Conservation (phyloP, 2,329 filamentous ascomycete species). For the Ascochyta fabae region DNA sequence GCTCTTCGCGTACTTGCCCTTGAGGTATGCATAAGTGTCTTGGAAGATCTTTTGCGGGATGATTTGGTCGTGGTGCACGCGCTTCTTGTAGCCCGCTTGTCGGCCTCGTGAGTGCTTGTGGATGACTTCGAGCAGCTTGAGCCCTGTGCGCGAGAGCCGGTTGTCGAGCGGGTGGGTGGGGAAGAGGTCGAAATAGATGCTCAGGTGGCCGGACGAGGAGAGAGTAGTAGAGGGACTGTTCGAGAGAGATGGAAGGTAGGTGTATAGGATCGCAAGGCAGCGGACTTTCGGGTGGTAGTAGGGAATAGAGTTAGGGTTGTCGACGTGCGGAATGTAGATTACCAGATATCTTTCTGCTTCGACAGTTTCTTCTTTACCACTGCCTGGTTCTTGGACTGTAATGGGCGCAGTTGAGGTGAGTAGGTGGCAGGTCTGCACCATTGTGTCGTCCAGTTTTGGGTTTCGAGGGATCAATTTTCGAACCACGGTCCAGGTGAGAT, state of each 20-base stretch:
- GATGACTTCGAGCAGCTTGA: constrained; percentile 70
- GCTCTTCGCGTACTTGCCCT: constrained; percentile 74
- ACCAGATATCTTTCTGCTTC: constrained; percentile 62
- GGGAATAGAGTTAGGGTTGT: constrained; percentile 68
- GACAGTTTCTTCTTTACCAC: constrained; percentile 36
- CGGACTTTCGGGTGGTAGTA: constrained; percentile 86
- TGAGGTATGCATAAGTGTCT: constrained; percentile 80
- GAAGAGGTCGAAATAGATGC: constrained; percentile 61
- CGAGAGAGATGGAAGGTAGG: constrained; percentile 52
- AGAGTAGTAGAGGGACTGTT: constrained; percentile 23
- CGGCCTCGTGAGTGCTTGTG: constrained; percentile 76
- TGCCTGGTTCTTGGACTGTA: constrained; percentile 5
- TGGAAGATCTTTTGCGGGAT: constrained; percentile 80
- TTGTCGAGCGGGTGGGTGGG: constrained; percentile 46
- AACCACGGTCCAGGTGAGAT: constrained; percentile 69
- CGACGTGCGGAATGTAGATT: constrained; percentile 78
- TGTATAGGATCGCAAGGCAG: constrained; percentile 77
- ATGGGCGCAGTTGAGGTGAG: constrained; percentile 54
- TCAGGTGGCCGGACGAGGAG: constrained; percentile 50
- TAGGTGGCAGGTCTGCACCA: constrained; percentile 85
- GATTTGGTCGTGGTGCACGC: constrained; percentile 82
- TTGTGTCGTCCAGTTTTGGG: constrained; percentile 71
- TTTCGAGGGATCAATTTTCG: constrained; percentile 84
- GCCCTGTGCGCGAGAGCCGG: constrained; percentile 70
- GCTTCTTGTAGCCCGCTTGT: constrained; percentile 74